Conservation (phyloP, 768 basidiomycete species). For the Leucocoprinus sp. region DNA sequence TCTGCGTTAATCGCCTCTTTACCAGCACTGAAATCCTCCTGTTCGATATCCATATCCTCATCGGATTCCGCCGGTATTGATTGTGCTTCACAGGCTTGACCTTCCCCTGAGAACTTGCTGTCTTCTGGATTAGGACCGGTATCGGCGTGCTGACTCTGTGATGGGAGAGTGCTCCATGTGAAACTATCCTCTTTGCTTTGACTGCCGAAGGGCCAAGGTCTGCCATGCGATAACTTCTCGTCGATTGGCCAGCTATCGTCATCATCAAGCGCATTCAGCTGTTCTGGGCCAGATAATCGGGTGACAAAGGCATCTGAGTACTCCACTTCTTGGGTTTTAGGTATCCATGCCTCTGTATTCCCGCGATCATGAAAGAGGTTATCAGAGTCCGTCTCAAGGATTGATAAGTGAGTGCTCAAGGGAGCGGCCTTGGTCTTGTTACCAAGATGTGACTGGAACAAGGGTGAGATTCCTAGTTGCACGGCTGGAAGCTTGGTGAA, state of each 20-base stretch:
- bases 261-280: slow-evolving; percentile 34
- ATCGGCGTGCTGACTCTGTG: slow-evolving; percentile 44
- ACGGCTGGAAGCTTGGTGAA: slow-evolving; percentile 38
- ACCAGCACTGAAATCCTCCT: slow-evolving; percentile 24
- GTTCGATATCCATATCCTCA: slow-evolving; percentile 29
- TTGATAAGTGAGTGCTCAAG: slow-evolving; percentile 46
- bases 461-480: slow-evolving; percentile 35
- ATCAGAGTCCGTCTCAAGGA: slow-evolving; percentile 46
- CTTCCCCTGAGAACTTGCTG: slow-evolving; percentile 8
- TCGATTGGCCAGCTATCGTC: slow-evolving; percentile 75
- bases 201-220: slow-evolving; percentile 56
- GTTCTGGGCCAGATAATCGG: slow-evolving; percentile 21
- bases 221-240: slow-evolving; percentile 47
- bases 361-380: slow-evolving; percentile 40
- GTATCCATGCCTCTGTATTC: slow-evolving; percentile 43
- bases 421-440: slow-evolving; percentile 17
- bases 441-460: slow-evolving; percentile 21
- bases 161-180: slow-evolving; percentile 69
- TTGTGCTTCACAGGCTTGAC: slow-evolving; percentile 1
- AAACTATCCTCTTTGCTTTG: slow-evolving; percentile 55
- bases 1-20: slow-evolving; percentile 23
- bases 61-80: slow-evolving; percentile 25
- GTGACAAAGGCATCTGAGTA: slow-evolving; percentile 30
- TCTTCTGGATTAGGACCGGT: slow-evolving; percentile 22
- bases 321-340: slow-evolving; percentile 53